phyloP scores from a whole-genome alignment of 805 yeast species.

The Candida awuae region DNA sequence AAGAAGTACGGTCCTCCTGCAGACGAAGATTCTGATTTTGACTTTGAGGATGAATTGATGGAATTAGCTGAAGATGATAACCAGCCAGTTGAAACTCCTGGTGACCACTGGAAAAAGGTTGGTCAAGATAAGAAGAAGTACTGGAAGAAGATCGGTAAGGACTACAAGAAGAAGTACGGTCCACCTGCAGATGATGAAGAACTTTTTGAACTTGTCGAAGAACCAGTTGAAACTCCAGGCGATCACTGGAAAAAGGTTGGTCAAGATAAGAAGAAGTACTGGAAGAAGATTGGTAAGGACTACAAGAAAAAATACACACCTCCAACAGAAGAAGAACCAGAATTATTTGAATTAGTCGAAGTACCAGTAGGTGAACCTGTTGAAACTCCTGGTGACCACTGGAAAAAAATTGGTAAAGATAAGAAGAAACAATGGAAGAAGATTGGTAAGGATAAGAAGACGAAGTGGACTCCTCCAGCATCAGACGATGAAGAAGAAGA shows the following conservation, averaged over 20 bases:
- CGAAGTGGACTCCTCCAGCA: conserved; percentile 16
- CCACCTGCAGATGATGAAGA: conserved; percentile 14
- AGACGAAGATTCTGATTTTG: too few species aligned
- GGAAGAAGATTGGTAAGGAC: conserved; percentile 25
- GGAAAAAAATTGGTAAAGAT: conserved; percentile 15
- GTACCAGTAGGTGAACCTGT: conserved; percentile 7
- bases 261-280: conserved; percentile 21
- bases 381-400: conserved; percentile 12
- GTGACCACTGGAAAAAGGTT: conserved; percentile 17
- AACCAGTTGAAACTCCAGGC: conserved; percentile 8
- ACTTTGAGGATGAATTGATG: too few species aligned
- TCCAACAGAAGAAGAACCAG: too few species aligned
- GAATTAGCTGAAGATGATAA: conserved; percentile 9
- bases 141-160: conserved; percentile 23
- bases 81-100: conserved; percentile 12
- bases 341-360: too few species aligned
- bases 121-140: conserved; percentile 20
- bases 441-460: conserved; percentile 19
- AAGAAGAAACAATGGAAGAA: conserved; percentile 19
- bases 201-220: conserved; percentile 4
- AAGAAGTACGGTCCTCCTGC: too few species aligned
- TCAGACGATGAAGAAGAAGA: conserved; percentile 12
- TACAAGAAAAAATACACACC: conserved; percentile 23
- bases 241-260: conserved; percentile 18
- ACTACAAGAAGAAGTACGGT: conserved; percentile 22